phyloP scores from a whole-genome alignment of 2,329 filamentous ascomycete genomes.

The Penicillium sp. region DNA sequence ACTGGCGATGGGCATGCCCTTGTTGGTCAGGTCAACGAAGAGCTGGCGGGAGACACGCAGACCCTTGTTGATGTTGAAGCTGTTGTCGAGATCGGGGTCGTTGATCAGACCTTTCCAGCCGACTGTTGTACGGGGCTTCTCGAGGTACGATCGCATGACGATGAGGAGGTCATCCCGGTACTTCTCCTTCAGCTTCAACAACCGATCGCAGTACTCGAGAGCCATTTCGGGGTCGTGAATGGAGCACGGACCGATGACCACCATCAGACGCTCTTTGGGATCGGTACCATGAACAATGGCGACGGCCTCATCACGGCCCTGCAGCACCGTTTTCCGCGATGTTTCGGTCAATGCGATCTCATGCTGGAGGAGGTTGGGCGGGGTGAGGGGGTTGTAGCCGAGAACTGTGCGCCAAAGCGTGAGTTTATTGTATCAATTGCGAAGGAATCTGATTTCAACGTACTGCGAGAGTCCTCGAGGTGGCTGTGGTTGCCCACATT shows the following conservation, averaged over 20 bases:
- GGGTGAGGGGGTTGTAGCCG: conserved; percentile 89
- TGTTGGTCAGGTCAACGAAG: conserved; percentile 86
- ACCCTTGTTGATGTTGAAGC: conserved; percentile 99
- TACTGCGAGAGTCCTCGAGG: conserved; percentile 82
- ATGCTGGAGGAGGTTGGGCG: conserved; percentile 91
- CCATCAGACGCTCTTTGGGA: conserved; percentile 58
- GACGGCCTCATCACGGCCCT: conserved; percentile 59
- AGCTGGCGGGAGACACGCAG: conserved; percentile 81
- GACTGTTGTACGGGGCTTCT: conserved; percentile 96
- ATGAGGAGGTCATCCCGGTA: conserved; percentile 87
- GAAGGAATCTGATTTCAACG: conserved; percentile 29
- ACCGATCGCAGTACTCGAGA: conserved; percentile 84
- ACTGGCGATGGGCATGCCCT: conserved; percentile 92
- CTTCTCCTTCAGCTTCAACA: conserved; percentile 80
- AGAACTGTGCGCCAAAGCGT: conserved; percentile 55
- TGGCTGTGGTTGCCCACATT: conserved; percentile 71
- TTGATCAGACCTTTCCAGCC: conserved; percentile 99
- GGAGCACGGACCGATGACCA: conserved; percentile 92
- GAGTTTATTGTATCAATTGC: conserved; percentile 3
- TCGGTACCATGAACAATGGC: conserved; percentile 61
- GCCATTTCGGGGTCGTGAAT: conserved; percentile 93
- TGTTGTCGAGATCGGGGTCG: conserved; percentile 96
- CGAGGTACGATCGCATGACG: conserved; percentile 96
- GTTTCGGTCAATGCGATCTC: conserved; percentile 64
- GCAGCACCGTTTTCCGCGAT: conserved; percentile 54